A percentile compares a stretch with the other conserved stretches of the same genome.
Evolutionary conservation across 1,139 yeast genomes (phyloP).

Genomic region (Geotrichum europaeum): DNA sequence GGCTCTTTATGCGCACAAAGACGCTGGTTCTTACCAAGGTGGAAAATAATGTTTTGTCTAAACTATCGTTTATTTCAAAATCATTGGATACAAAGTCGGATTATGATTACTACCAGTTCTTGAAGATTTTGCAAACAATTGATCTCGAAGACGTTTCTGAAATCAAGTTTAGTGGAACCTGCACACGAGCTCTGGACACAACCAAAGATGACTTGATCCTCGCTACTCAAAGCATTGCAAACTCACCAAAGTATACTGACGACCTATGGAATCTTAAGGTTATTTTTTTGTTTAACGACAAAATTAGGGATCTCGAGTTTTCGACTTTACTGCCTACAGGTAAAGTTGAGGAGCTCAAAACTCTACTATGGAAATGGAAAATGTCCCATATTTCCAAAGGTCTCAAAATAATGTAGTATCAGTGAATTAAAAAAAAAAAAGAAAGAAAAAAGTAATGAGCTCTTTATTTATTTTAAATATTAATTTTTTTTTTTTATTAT

Average conservation of each 20-base stretch:
- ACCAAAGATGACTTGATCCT: slow-evolving; percentile 53
- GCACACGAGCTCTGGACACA: slow-evolving; percentile 27
- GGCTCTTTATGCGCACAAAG: slow-evolving; percentile 36
- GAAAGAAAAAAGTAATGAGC: neutral
- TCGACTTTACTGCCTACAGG: slow-evolving; percentile 5
- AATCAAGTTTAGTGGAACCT: slow-evolving; percentile 6
- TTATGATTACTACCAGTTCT: neutral
- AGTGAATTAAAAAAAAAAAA: neutral
- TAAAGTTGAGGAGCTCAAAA: slow-evolving; percentile 17
- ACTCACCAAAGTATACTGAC: slow-evolving; percentile 43
- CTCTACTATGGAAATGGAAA: slow-evolving; percentile 17
- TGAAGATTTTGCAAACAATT: slow-evolving; percentile 5
- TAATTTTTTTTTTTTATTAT: neutral
- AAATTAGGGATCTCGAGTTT: slow-evolving; percentile 4
- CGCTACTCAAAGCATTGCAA: slow-evolving; percentile 45
- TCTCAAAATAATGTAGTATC: neutral
- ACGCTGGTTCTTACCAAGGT: slow-evolving; percentile 49
- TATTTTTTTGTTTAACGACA: slow-evolving; percentile 58
- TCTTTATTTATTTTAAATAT: neutral
- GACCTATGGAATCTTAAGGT: slow-evolving; percentile 64
- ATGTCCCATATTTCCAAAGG: neutral
- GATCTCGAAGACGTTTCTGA: slow-evolving; percentile 6
- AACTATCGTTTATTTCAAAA: slow-evolving; percentile 36
- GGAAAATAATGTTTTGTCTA: slow-evolving; percentile 40
- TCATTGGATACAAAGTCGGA: slow-evolving; percentile 19